Evolutionary conservation across 78 protist genomes (phyloP).

Genomic region (Emiliania huxleyi): DNA sequence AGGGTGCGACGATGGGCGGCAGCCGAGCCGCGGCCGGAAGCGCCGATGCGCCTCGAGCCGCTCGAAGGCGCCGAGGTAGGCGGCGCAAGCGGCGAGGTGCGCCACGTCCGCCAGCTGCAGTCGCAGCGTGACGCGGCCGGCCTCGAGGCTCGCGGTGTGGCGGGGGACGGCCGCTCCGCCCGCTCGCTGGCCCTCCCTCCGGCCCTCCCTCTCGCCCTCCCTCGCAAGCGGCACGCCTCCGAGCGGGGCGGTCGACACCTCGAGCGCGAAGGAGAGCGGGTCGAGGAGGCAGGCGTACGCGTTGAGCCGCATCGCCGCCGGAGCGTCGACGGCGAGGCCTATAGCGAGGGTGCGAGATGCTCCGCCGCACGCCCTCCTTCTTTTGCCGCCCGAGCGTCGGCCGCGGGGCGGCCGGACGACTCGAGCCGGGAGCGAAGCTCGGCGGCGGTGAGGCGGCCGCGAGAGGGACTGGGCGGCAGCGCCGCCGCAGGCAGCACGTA

Average conservation of each 20-base stretch:
- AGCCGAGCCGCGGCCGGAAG: not conserved
- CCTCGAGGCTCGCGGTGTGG: not conserved
- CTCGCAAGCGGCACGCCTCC: too few species aligned
- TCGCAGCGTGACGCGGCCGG: not conserved
- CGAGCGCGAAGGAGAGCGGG: not conserved
- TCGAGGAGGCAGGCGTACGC: not conserved
- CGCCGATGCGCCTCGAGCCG: not conserved
- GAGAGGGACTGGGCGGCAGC: not conserved
- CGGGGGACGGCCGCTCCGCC: not conserved
- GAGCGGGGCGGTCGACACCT: not conserved
- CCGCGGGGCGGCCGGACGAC: not conserved
- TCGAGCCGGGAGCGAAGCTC: not conserved
- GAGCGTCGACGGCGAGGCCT: not conserved
- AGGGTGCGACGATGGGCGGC: not conserved
- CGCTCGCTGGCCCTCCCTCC: too few species aligned
- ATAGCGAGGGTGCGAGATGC: not conserved
- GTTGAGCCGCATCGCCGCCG: not conserved
- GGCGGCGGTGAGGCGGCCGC: not conserved
- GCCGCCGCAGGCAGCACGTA: not conserved
- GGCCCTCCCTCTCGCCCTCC: too few species aligned
- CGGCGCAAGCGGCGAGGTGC: not conserved
- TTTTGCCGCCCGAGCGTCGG: too few species aligned
- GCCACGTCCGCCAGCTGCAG: not conserved
- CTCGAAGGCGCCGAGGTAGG: not conserved
- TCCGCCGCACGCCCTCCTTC: not conserved